Evolutionary conservation across 2,329 filamentous ascomycete species (phyloP).

Genomic region (Amphichorda felina): DNA sequence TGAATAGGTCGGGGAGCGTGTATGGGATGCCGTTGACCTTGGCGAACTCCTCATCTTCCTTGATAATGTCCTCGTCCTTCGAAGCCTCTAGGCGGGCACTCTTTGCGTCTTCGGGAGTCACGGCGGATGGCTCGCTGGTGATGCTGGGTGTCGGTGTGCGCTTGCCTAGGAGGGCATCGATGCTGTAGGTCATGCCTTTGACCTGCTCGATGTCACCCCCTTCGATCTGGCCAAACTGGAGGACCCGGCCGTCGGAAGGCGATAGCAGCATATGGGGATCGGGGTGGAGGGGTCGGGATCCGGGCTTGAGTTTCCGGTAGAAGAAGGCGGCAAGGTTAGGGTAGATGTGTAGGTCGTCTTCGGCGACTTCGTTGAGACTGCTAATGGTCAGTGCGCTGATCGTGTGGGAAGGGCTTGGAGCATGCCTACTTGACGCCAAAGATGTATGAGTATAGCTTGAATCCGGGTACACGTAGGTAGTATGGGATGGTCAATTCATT

Average conservation of each 20-base stretch:
- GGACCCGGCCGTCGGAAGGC: slow-evolving; percentile 78
- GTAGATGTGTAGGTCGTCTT: slow-evolving; percentile 79
- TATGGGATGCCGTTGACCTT: slow-evolving; percentile 92
- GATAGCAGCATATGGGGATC: slow-evolving; percentile 71
- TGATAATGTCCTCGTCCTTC: slow-evolving; percentile 54
- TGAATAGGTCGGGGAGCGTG: slow-evolving; percentile 77
- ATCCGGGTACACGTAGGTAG: slow-evolving; percentile 77
- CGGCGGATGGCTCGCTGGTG: slow-evolving; percentile 12
- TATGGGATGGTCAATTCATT: slow-evolving; percentile 85
- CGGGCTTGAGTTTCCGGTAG: slow-evolving; percentile 88
- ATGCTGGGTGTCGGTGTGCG: slow-evolving; percentile 44
- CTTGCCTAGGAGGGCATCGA: slow-evolving; percentile 81
- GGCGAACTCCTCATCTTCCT: slow-evolving; percentile 84
- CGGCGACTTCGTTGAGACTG: slow-evolving; percentile 73
- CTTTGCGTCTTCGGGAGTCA: slow-evolving; percentile 10
- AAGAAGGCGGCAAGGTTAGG: slow-evolving; percentile 95
- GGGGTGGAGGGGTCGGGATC: slow-evolving; percentile 72
- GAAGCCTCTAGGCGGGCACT: slow-evolving; percentile 16
- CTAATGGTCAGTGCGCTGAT: not conserved
- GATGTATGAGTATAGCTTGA: slow-evolving; percentile 80
- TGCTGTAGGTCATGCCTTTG: slow-evolving; percentile 94
- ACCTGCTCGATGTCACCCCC: slow-evolving; percentile 95
- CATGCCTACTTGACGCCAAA: slow-evolving; percentile 67
- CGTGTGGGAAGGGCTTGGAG: not conserved
- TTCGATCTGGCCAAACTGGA: slow-evolving; percentile 87